phyloP scores from a whole-genome alignment of 192 early-diverging fungal species.

The Rhizophagus prolifer region DNA sequence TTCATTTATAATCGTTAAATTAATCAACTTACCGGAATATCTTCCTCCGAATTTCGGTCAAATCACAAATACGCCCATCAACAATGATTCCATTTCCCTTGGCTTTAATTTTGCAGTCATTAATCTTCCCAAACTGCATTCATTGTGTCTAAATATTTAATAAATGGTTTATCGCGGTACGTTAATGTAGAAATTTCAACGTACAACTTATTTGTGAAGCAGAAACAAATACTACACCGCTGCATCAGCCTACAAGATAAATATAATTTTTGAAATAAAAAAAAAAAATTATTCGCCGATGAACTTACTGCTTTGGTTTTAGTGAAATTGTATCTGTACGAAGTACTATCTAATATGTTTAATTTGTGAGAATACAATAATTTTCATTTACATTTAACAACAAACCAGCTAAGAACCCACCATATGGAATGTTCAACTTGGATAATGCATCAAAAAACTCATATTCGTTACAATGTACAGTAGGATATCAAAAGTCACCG shows the following conservation, averaged over 20 bases:
- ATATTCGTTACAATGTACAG: no score
- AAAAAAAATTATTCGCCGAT: neutral
- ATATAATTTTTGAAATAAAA: neutral
- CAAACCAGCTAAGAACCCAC: constrained; percentile 58
- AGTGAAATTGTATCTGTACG: constrained; percentile 39
- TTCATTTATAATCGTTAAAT: neutral
- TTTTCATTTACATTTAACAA: no score
- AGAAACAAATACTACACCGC: constrained; percentile 52
- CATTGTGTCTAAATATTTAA: constrained; percentile 33
- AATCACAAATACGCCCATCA: constrained; percentile 54
- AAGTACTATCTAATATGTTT: constrained; percentile 41
- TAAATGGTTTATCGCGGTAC: neutral
- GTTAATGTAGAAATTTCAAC: neutral
- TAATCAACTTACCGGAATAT: constrained; percentile 42
- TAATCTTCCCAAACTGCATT: constrained; percentile 59
- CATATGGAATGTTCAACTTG: constrained; percentile 44
- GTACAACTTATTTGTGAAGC: constrained; percentile 36
- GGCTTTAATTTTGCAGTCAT: constrained; percentile 53
- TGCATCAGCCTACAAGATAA: constrained; percentile 43
- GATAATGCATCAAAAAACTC: no score
- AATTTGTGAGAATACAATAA: no score
- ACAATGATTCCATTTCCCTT: constrained; percentile 50
- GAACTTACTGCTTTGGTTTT: constrained; percentile 35
- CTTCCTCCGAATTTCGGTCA: constrained; percentile 52
- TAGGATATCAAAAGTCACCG: no score